Evolutionary conservation across 1,284 basidiomycete species (phyloP), one percentile per base, ranked within the genome.

Genomic region (Ceratobasidium theobromae): DNA sequence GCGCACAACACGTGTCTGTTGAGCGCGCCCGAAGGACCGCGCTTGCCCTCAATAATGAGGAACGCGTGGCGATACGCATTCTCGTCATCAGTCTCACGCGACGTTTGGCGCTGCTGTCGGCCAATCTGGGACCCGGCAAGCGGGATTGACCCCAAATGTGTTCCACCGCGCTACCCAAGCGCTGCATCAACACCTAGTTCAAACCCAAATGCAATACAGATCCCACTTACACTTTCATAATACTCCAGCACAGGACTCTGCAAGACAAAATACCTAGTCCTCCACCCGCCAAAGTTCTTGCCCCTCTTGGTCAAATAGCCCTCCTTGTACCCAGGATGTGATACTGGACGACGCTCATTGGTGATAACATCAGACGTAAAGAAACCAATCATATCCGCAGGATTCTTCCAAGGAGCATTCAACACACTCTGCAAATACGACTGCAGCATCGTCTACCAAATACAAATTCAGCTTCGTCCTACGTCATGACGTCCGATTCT

Each of bases 31-130:
- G 83, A 84, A 12, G 87, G 87, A 1, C 82, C 84, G 64, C 85
- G 86, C 74, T 86, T 88, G 21, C 84, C 84, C 76, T 98, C 95
- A 69, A 98, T 92, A 73, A 99, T 93, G 67, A 99, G 84, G 79
- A 99, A 98, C 0, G 96, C 96, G 74, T 99, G 96, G 27, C 95
- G 85, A 72, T 96, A 97, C 70, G 97, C 91, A 73, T 92, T 93
- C 73, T 97, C 95, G 67, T 95, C 93, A 65, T 91, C 88, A 8
- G 74, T 71, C 68, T 82, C 76, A 67, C 75, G 71, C 76, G 79
- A 78, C 72, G 79, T 72, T 45, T 83, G 73, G 65, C 75, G 74
- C 72, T 88, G 84, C 73, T 87, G 85, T 54, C 86, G 79, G 18
- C 86, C 87, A 58, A 98, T 98, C 75, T 97, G 93, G 11, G 95